phyloP scores from a whole-genome alignment of 1,284 basidiomycete species.

The Leccinum subspadiceum region DNA sequence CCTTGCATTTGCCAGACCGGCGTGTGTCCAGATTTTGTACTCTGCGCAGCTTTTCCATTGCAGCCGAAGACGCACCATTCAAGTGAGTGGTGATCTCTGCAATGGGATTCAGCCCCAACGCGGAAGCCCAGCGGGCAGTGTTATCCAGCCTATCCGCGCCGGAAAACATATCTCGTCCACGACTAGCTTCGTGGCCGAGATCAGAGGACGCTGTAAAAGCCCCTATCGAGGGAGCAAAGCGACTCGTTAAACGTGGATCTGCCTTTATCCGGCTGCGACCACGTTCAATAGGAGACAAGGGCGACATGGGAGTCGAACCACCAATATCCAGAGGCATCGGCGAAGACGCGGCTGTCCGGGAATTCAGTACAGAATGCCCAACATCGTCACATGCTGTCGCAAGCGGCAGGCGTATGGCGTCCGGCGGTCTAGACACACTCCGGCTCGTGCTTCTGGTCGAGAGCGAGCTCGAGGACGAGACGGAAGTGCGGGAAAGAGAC shows the following conservation, averaged over 20 bases:
- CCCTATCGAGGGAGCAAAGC: slow-evolving; percentile 25
- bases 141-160: slow-evolving; percentile 24
- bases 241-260: slow-evolving; percentile 37
- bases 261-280: slow-evolving; percentile 39
- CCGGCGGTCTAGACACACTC: slow-evolving; percentile 27
- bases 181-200: slow-evolving; percentile 16
- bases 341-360: slow-evolving; percentile 26
- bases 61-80: slow-evolving; percentile 19
- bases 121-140: slow-evolving; percentile 33
- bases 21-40: slow-evolving; percentile 14
- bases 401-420: slow-evolving; percentile 19
- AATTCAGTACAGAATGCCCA: slow-evolving; percentile 14
- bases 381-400: slow-evolving; percentile 17
- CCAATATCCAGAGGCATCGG: slow-evolving; percentile 26
- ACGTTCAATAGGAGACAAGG: slow-evolving; percentile 34
- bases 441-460: slow-evolving; percentile 36
- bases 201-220: slow-evolving; percentile 30
- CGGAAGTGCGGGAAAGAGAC: slow-evolving; percentile 44
- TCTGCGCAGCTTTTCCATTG: slow-evolving; percentile 19
- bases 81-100: slow-evolving; percentile 24
- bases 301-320: slow-evolving; percentile 33
- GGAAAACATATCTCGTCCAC: slow-evolving; percentile 16
- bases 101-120: slow-evolving; percentile 22
- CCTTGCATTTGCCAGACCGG: neutral
- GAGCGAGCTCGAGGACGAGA: slow-evolving; percentile 33